Base-by-base conservation (phyloP, 1,284 basidiomycete species). In the Exsudoporus floridanus region DNA sequence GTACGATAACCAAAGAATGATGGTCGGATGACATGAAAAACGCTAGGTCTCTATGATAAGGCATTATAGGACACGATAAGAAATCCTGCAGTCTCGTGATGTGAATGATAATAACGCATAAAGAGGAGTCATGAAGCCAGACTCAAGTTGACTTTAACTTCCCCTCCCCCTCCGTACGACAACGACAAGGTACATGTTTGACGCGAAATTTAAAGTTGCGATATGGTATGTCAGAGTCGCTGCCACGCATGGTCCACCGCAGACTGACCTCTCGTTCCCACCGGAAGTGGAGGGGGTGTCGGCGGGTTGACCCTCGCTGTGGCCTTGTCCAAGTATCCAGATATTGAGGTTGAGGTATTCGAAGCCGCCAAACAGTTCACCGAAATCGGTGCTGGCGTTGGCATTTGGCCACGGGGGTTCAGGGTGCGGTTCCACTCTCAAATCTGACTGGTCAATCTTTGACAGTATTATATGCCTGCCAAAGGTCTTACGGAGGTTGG, bases 351-450 rank as follows among this genome's bases (percentile, higher is more conserved):
- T 36, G 74, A 78, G 50, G 62, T 84, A 37, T 84, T 77, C 55
- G 82, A 84, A 65, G 73, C 71, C 9, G 74, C 79, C 21, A 60
- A 62, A 30, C 63, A 75, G 47, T 74, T 82, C 35, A 64, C 73
- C 21, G 79, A 81, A 61, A 47, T 81, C 21, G 82, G 82, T n/a
- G 81, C 81, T 18, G 82, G 83, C 8, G 72, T 84, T 39, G 80
- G 77, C 1, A 59, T 84, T n/a, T 82, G 75, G 60, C 71, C 74
- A 35, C 73, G 80, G 69, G 64, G 56, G 19, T 67, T 72, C 64
- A 57, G 58, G 56, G 62, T 66, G 16, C 13, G 8, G 0, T 0
- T 28, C 28, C 30, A 12, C 19, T 21, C 31, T 16, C 16, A 2
- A 14, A 28, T 0, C 14, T 28, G 1, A 14, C 16, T 27, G 7